Evolutionary conservation across 73 alveolate genomes (phyloP), one percentile per base, ranked within the genome.

Genomic region (Paramecium octaurelia): DNA sequence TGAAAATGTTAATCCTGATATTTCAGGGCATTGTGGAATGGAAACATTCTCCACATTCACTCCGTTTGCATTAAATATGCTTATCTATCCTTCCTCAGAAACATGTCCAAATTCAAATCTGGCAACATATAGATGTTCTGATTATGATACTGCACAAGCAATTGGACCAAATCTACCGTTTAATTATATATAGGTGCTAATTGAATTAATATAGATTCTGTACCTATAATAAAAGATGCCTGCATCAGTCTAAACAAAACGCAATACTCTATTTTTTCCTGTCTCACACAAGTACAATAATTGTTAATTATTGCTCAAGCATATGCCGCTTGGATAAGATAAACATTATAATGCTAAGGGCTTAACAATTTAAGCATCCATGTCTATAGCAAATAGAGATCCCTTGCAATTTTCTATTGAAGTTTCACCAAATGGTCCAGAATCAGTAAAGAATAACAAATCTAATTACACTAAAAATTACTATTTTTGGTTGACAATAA

Each of bases 401-500:
- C 91, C 91, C 29, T 86, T 38, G 3, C 98, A 97, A 69, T 92
- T 94, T 58, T 96, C 98, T 35, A 97, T 87, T 29, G 98, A 95
- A 23, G 99, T 93, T 76, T 97, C 99, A 21, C 99, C 99, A 60
- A 97, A 69, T 23, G 98, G 99, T 5, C 99, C 99, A 48, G 97
- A 91, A 58, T 97, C 99, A n/a, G 99, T 95, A 90, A 97, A 96
- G 95, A 59, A 96, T 44, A 97, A 89, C 75, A 95, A 93, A 84
- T 95, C 95, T 92, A 70, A 84, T 27, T 58, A 31, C 4, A 40
- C 27, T 18, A 23, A 20, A 4, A 21, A 11, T 8, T 92, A 43
- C 71, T 57, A 23, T 83, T 38, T 4, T 27, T 36, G 24, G 46
- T 64, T 18, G 97, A 87, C 38, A 96, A 86, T 29, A 96, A 93